Evolutionary conservation across 176 grass and related monocot species (phyloP), one percentile per base, ranked within the genome.

Genomic region (Thinopyrum elongatum): DNA sequence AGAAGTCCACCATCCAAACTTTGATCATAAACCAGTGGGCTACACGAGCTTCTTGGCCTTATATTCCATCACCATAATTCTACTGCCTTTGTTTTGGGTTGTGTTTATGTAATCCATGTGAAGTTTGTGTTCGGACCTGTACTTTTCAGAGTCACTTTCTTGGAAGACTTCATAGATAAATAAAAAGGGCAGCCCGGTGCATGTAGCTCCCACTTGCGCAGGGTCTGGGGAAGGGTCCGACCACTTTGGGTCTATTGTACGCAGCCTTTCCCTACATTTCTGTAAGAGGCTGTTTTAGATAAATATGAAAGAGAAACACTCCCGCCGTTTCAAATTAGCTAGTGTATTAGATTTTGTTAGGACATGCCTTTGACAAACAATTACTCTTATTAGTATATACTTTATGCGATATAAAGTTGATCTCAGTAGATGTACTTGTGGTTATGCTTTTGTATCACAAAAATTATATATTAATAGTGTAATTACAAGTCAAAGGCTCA

Each of bases 1-100:
- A 61, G 21, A 71, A 71, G 16, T 47, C 33, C 23, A 76, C 17
- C 70, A 75, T 87, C 78, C 68, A 81, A 49, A 80, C 77, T 36
- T 86, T 33, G 69, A 38, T 70, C 27, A 70, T 53, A 46, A 68
- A 53, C 39, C 75, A 64, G 33, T 75, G 31, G 22, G 8, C 14
- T 14, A 12, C 13, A 68, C 23, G 12, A 70, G 49, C 64, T 28
- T 78, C 23, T 28, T 72, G 66, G 39, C 35, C 60, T 70, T 58
- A 59, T 66, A 66, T 68, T 35, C 29, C 13, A 13, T 46, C 9
- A 29, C 8, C 6, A 17, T 86, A 71, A 61, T 61, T n/a, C 26
- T 31, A 80, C 27, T 80, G 17, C 22, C 63, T 5, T 35, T 64
- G 38, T 74, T 73, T 36, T 19, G 16, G 29, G 77, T 80, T 64